These are phyloP conservation scores for Linum trigynum DNA, from an alignment of 345 rosid genomes.

Conservation along the genomic window DNA sequence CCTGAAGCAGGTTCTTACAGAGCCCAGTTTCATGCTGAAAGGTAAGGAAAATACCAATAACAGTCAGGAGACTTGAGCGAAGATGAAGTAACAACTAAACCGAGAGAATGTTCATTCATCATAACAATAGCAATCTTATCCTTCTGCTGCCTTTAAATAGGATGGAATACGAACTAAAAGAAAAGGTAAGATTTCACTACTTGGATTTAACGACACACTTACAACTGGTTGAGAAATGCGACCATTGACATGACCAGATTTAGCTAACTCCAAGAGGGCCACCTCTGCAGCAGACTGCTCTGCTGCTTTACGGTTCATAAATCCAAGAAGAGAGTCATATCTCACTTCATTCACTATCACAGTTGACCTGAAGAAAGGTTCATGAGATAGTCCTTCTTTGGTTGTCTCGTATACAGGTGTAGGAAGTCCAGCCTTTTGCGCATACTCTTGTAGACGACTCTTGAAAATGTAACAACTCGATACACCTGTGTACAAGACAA, in stretches of 20 bases:
- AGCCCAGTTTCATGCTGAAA: conserved; percentile 72
- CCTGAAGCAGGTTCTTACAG: conserved; percentile 87
- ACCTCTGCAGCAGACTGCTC: conserved; percentile 97
- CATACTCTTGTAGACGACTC: conserved; percentile 75
- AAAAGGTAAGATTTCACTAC: conserved; percentile 1
- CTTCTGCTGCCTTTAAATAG: neutral
- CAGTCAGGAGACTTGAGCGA: neutral
- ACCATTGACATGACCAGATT: conserved; percentile 41
- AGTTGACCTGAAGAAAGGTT: conserved; percentile 57
- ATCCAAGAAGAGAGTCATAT: conserved; percentile 73
- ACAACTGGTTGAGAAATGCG: conserved; percentile 68
- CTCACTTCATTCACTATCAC: conserved; percentile 53
- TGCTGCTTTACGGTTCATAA: conserved; percentile 88
- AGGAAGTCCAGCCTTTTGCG: conserved; percentile 58
- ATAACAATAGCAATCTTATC: neutral
- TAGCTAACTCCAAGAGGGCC: conserved; percentile 61
- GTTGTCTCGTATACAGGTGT: conserved; percentile 73
- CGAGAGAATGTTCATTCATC: too few species aligned
- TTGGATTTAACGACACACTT: conserved; percentile 23
- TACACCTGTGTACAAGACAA: conserved; percentile 35
- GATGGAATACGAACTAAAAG: neutral
- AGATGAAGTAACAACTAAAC: neutral
- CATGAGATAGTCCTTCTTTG: conserved; percentile 90
- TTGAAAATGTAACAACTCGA: conserved; percentile 79
- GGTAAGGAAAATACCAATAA: conserved; percentile 3